Percentiles rank a stretch among this genome's conserved stretches.
Conservation (phyloP, 2,329 filamentous ascomycete genomes). For the Penicillium olsonii region DNA sequence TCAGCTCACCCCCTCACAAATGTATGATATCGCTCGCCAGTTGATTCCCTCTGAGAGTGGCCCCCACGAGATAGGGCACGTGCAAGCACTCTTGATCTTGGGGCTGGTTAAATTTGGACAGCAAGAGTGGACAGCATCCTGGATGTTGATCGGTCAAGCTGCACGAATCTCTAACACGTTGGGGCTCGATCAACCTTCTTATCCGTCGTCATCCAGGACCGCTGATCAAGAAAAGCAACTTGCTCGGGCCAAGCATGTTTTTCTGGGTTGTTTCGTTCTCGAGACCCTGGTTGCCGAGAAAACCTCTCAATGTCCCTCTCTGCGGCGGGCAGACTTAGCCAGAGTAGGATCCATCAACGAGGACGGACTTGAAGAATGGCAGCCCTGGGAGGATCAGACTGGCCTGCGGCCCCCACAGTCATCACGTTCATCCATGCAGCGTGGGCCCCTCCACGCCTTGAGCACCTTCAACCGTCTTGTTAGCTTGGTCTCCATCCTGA, state of each 20-base stretch:
- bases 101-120: conserved; percentile 64
- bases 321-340: conserved; percentile 54
- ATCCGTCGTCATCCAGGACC: conserved; percentile 47
- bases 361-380: conserved; percentile 73
- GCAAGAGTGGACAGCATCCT: conserved; percentile 59
- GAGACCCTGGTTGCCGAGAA: conserved; percentile 54
- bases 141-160: conserved; percentile 66
- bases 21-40: conserved; percentile 47
- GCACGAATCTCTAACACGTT: conserved; percentile 49
- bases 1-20: conserved; percentile 29
- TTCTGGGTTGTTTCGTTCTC: conserved; percentile 55
- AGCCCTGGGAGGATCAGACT: conserved; percentile 63
- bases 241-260: conserved; percentile 45
- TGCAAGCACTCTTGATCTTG: conserved; percentile 61
- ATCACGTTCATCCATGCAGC: conserved; percentile 32
- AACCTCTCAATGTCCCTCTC: conserved; percentile 47
- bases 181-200: conserved; percentile 45
- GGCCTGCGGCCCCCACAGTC: conserved; percentile 30
- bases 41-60: conserved; percentile 52
- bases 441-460: conserved; percentile 47
- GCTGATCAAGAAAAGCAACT: conserved; percentile 34
- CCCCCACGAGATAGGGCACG: conserved; percentile 52
- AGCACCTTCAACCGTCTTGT: conserved; percentile 58
- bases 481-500: conserved; percentile 37
- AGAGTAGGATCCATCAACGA: conserved; percentile 57